Conservation (phyloP, 2,329 filamentous ascomycete species). For the Pyrenophora seminiperda region DNA sequence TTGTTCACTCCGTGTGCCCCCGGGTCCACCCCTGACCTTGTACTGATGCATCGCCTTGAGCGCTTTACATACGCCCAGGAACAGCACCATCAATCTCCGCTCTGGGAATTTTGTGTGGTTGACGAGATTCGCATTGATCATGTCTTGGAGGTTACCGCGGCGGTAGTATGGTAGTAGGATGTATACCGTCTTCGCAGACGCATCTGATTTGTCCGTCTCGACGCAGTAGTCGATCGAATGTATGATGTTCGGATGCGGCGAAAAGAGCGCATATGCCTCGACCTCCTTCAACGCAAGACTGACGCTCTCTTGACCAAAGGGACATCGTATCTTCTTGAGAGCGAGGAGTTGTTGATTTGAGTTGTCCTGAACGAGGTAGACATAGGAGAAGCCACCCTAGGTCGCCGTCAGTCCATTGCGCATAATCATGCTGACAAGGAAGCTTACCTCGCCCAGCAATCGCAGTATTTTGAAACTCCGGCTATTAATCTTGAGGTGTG, state of each 20-base stretch:
- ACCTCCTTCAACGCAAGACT: slow-evolving; percentile 95
- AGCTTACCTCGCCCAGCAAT: slow-evolving; percentile 81
- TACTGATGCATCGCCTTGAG: slow-evolving; percentile 93
- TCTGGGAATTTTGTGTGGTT: slow-evolving; percentile 93
- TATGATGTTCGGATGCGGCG: slow-evolving; percentile 83
- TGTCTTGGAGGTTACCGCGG: slow-evolving; percentile 92
- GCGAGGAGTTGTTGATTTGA: slow-evolving; percentile 83
- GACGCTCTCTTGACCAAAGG: slow-evolving; percentile 95
- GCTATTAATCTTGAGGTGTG: slow-evolving; percentile 92
- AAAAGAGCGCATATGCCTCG: slow-evolving; percentile 92
- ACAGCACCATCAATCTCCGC: slow-evolving; percentile 82
- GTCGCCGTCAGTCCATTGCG: slow-evolving; percentile 6
- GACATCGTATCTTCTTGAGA: slow-evolving; percentile 98
- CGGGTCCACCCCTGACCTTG: slow-evolving; percentile 63
- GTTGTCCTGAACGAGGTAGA: slow-evolving; percentile 96
- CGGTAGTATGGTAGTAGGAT: slow-evolving; percentile 95
- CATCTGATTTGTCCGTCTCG: slow-evolving; percentile 69
- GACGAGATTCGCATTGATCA: slow-evolving; percentile 97
- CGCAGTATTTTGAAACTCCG: slow-evolving; percentile 95
- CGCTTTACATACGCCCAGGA: slow-evolving; percentile 88
- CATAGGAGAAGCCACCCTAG: slow-evolving; percentile 95
- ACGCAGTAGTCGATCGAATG: slow-evolving; percentile 82
- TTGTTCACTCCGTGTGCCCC: slow-evolving; percentile 55
- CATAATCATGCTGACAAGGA: neutral
- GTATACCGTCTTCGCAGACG: slow-evolving; percentile 89